Conservation (phyloP, 2,329 filamentous ascomycete genomes). For the Neoarthrinium moseri region DNA sequence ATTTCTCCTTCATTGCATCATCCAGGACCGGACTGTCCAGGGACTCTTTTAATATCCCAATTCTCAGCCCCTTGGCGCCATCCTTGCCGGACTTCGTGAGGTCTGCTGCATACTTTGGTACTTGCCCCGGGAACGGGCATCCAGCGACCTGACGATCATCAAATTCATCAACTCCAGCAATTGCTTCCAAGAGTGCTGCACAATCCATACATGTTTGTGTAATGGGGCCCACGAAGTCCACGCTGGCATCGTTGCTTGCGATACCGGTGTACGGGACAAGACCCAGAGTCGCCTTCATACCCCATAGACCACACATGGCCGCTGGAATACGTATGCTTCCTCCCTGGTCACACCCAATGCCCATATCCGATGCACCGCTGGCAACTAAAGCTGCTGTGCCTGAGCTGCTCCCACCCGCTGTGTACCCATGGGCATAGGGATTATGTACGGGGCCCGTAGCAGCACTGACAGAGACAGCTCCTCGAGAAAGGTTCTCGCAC, state of each 20-base stretch:
- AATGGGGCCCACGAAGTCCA: conserved; percentile 32
- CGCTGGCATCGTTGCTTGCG: conserved; percentile 26
- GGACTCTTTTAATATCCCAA: conserved; percentile 29
- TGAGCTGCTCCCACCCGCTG: conserved; percentile 45
- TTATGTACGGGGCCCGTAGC: conserved; percentile 47
- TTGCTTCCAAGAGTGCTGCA: conserved; percentile 28
- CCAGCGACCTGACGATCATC: conserved; percentile 30
- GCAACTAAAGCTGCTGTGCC: conserved; percentile 43
- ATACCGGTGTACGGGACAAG: conserved; percentile 34
- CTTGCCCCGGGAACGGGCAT: conserved; percentile 20
- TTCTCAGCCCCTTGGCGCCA: conserved; percentile 20
- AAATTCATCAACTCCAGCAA: conserved; percentile 30
- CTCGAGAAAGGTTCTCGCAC: conserved; percentile 46
- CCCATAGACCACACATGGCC: conserved; percentile 30
- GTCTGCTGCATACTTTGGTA: conserved; percentile 14
- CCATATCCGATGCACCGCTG: conserved; percentile 27
- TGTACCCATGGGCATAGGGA: conserved; percentile 42
- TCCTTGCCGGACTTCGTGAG: conserved; percentile 1
- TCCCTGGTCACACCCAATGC: conserved; percentile 33
- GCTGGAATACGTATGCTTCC: conserved; percentile 33
- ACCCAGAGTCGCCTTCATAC: conserved; percentile 30
- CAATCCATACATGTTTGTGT: conserved; percentile 25
- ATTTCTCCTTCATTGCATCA: conserved; percentile 19
- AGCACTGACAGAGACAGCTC: conserved; percentile 40
- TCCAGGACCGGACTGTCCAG: conserved; percentile 24